Conservation (phyloP, 768 basidiomycete genomes). For the Pilatotrama ljubarskyi region DNA sequence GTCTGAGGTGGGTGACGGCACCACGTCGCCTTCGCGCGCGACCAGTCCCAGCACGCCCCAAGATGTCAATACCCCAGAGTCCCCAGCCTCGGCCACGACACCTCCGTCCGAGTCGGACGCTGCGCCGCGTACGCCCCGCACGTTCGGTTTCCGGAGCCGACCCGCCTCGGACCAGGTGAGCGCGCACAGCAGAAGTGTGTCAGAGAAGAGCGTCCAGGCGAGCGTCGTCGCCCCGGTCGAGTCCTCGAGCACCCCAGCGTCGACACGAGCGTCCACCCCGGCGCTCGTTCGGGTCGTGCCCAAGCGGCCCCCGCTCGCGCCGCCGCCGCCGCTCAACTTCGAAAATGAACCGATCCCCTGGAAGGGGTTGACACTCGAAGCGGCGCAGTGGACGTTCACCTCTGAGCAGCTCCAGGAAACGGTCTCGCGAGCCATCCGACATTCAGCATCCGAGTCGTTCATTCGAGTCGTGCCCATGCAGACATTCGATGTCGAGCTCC, state of each 20-base stretch:
- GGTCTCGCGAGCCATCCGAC: constrained; percentile 70
- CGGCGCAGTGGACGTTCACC: constrained; percentile 60
- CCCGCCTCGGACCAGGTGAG: background rate
- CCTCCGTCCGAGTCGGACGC: constrained; percentile 10
- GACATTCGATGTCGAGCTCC: constrained; percentile 58
- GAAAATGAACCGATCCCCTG: constrained; percentile 57
- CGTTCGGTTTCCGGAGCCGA: background rate
- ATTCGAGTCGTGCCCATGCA: constrained; percentile 68
- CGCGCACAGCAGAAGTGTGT: constrained; percentile 5
- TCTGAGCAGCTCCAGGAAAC: constrained; percentile 63
- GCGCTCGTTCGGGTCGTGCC: constrained; percentile 20
- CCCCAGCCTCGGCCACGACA: background rate
- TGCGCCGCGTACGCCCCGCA: constrained; percentile 2
- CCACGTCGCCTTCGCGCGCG: background rate
- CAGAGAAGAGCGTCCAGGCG: constrained; percentile 19
- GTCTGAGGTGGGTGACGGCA: background rate
- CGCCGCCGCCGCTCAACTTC: constrained; percentile 56
- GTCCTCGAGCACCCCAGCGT: constrained; percentile 8
- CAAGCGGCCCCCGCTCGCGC: constrained; percentile 39
- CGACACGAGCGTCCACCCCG: constrained; percentile 20
- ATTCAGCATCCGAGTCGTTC: constrained; percentile 67
- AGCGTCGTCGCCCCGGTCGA: background rate
- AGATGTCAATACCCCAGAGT: background rate
- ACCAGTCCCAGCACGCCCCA: background rate
- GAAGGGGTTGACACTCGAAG: constrained; percentile 70